phyloP scores from a whole-genome alignment of 495 filamentous ascomycete genomes.

The Extremus antarcticus region DNA sequence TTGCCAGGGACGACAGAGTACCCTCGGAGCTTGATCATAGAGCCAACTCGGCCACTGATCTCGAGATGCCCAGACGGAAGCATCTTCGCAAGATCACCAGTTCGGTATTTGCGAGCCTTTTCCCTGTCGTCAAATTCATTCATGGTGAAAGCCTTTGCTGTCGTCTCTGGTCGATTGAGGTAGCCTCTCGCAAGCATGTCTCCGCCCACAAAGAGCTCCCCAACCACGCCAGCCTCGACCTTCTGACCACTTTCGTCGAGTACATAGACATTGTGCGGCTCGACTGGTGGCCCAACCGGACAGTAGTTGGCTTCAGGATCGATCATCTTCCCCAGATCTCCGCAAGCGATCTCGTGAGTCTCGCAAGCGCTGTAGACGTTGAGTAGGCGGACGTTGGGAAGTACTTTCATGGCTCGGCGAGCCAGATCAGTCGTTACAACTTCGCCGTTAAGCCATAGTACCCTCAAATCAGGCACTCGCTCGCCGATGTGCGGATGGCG shows the following conservation, averaged over 20 bases:
- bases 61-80: conserved; percentile 28
- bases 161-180: conserved; percentile 28
- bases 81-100: conserved; percentile 27
- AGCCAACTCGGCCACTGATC: conserved; percentile 28
- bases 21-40: conserved; percentile 30
- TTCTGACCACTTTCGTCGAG: conserved; percentile 45
- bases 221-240: conserved; percentile 30
- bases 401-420: conserved; percentile 45
- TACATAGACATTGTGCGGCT: conserved; percentile 48
- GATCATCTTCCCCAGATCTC: conserved; percentile 54
- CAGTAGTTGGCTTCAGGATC: conserved; percentile 41
- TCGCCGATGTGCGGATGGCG: conserved; percentile 45
- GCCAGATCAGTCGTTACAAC: conserved; percentile 60
- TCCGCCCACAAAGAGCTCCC: conserved; percentile 29
- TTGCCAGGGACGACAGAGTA: conserved; percentile 31
- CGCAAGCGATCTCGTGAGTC: conserved; percentile 62
- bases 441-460: conserved; percentile 60
- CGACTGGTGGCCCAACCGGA: conserved; percentile 51
- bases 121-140: conserved; percentile 22
- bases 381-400: conserved; percentile 52
- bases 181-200: conserved; percentile 27
- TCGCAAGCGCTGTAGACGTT: conserved; percentile 66
- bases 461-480: conserved; percentile 47
- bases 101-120: conserved; percentile 27
- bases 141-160: conserved; percentile 24